A percentile compares a stretch with the other conserved stretches of the same genome.
Evolutionary conservation across 257 asterid species (phyloP).

Genomic region (Euphrasia confusa): DNA sequence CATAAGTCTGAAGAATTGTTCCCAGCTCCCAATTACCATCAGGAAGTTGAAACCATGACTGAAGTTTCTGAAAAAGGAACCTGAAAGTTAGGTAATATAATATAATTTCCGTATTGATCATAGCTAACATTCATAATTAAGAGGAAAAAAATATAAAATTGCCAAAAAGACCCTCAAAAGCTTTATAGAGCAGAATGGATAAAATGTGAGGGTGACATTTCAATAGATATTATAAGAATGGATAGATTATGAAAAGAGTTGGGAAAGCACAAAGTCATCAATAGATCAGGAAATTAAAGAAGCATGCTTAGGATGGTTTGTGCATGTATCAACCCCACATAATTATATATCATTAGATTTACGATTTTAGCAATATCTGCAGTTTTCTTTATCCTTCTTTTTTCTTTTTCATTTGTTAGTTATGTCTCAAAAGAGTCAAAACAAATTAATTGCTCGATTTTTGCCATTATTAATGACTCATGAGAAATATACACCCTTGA

Average conservation of each 20-base stretch:
- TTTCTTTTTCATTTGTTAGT: not conserved
- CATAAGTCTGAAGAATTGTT: constrained; percentile 60
- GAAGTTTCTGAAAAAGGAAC: constrained; percentile 56
- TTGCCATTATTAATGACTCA: not conserved
- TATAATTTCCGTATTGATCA: not conserved
- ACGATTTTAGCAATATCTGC: not conserved
- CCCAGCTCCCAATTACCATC: constrained; percentile 96
- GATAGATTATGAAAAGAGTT: not conserved
- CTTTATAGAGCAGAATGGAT: not conserved
- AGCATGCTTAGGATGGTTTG: not conserved
- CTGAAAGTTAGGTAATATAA: constrained; percentile 9
- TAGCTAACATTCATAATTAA: not conserved
- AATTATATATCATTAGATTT: not conserved
- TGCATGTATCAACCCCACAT: not conserved
- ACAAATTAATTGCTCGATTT: not conserved
- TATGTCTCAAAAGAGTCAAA: not conserved
- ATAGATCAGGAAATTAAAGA: not conserved
- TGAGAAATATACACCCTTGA: not conserved
- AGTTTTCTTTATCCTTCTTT: not conserved
- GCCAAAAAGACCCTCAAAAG: not conserved
- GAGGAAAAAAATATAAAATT: not conserved
- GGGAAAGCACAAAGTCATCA: not conserved
- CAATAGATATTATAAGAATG: not conserved
- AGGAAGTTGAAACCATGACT: constrained; percentile 83
- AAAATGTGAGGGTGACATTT: not conserved